These are phyloP conservation scores for Solanum etuberosum DNA, from an alignment of 257 asterid species.

Conservation along the genomic window DNA sequence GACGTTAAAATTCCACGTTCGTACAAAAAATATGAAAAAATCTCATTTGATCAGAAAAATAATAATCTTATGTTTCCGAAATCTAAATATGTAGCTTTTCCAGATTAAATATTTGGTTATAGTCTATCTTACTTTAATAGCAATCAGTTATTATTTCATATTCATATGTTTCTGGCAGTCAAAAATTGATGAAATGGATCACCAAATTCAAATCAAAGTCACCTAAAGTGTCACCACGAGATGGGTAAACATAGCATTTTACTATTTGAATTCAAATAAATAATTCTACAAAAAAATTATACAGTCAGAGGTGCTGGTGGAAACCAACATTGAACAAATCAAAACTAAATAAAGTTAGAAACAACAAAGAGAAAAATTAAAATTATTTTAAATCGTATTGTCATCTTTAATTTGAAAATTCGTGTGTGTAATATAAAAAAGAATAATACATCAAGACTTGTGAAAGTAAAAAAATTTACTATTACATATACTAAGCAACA, in stretches of 20 bases:
- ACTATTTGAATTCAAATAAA: neutral
- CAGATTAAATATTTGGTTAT: neutral
- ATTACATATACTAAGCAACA: too few relatives aligned
- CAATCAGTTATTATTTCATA: neutral
- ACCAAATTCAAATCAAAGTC: neutral
- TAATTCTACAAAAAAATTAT: neutral
- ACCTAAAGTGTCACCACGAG: neutral
- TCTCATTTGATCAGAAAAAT: neutral
- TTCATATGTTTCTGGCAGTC: neutral
- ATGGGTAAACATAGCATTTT: neutral
- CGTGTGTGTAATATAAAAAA: too few relatives aligned
- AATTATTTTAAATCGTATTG: too few relatives aligned
- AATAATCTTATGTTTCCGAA: too few relatives aligned
- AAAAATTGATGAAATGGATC: neutral
- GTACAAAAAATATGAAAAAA: neutral
- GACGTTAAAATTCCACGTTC: neutral
- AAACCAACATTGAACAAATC: neutral
- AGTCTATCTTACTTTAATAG: neutral
- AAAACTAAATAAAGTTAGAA: too few relatives aligned
- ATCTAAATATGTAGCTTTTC: neutral
- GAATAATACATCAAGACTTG: too few relatives aligned
- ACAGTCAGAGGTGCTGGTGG: neutral
- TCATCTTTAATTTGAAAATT: too few relatives aligned
- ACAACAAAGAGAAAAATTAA: too few relatives aligned
- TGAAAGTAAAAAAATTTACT: too few relatives aligned